Evolutionary conservation across 805 yeast species (phyloP), one percentile per base, ranked within the genome.

Genomic region (Clavispora santaluciae): DNA sequence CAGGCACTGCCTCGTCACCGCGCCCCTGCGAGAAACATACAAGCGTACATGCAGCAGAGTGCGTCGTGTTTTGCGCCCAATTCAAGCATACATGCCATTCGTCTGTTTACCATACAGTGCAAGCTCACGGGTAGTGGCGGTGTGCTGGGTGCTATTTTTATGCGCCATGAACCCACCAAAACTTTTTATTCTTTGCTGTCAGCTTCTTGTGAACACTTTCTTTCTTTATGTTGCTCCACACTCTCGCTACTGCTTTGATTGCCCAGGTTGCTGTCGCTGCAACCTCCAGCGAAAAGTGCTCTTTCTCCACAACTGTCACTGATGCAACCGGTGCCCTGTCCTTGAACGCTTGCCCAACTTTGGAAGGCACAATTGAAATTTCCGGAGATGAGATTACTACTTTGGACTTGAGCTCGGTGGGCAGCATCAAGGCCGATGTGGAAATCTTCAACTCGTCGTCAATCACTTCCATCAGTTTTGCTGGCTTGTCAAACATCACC

Each of bases 281-380:
- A 10, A 13, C 43, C 12, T 34, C 44, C 22, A 42, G 54, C 29
- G 41, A 45, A 39, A 45, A 57, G n/a, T 69, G 74, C 51, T 66
- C 72, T 11, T 63, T 63, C 44, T 61, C 65, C 43, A 61, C 64
- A 38, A 65, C 70, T 43, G 57, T 69, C 42, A 58, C 68, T 18
- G 70, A 62, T n/a, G 58, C 71, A 24, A 53, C 68, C 33, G 70
- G 62, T 20, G 51, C 66, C 25, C 43, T 58, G 24, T 50, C 46
- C 38, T 53, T 69, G 40, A 61, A 57, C 44, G 47, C 71, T 9
- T 69, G 74, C 52, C 62, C 67, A n/a, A 68, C 72, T 17, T 59
- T 69, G 43, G 64, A 59, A 21, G 74, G 74, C 38, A 51, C 55
- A 37, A 64, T 69, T 40, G 61, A 64, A 46, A 55, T 69, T 40